These are phyloP conservation scores for Fusarium hainanense DNA, from an alignment of 2,329 filamentous ascomycete genomes.

Conservation along the genomic window DNA sequence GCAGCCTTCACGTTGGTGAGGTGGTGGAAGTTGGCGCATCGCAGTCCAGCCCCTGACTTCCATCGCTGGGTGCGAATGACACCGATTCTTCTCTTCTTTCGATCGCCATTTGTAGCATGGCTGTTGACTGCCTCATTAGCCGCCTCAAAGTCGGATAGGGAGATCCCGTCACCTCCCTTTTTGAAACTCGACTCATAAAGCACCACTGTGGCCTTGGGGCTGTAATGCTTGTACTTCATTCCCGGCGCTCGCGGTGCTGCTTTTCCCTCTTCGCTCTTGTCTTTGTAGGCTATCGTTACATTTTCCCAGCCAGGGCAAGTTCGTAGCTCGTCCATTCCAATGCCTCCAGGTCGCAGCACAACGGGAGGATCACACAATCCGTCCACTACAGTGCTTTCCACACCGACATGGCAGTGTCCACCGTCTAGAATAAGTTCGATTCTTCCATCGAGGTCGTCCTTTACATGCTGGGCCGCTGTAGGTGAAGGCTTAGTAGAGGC, in stretches of 20 bases:
- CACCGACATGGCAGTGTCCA: constrained; percentile 85
- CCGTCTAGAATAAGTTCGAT: constrained; percentile 92
- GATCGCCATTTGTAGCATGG: constrained; percentile 31
- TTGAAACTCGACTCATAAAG: constrained; percentile 74
- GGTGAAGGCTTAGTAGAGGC: constrained; percentile 93
- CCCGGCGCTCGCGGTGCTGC: constrained; percentile 83
- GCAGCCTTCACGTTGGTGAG: constrained; percentile 31
- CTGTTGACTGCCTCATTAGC: constrained; percentile 42
- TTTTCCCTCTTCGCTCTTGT: constrained; percentile 74
- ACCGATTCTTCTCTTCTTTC: constrained; percentile 54
- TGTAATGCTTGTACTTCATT: constrained; percentile 99
- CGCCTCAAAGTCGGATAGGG: constrained; percentile 49
- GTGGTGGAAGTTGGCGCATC: constrained; percentile 46
- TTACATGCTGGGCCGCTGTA: constrained; percentile 89
- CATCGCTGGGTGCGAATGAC: constrained; percentile 68
- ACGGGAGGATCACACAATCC: constrained; percentile 84
- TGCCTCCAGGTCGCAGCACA: constrained; percentile 86
- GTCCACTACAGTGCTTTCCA: constrained; percentile 97
- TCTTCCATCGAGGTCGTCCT: constrained; percentile 82
- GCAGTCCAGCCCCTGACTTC: constrained; percentile 58
- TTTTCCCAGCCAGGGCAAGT: constrained; percentile 82
- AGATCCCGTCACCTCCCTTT: constrained; percentile 51
- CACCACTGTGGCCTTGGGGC: constrained; percentile 86
- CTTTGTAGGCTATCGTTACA: constrained; percentile 81
- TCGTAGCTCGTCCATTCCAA: constrained; percentile 83